Conservation (phyloP, 2,329 filamentous ascomycete species). For the Alternaria burnsii region DNA sequence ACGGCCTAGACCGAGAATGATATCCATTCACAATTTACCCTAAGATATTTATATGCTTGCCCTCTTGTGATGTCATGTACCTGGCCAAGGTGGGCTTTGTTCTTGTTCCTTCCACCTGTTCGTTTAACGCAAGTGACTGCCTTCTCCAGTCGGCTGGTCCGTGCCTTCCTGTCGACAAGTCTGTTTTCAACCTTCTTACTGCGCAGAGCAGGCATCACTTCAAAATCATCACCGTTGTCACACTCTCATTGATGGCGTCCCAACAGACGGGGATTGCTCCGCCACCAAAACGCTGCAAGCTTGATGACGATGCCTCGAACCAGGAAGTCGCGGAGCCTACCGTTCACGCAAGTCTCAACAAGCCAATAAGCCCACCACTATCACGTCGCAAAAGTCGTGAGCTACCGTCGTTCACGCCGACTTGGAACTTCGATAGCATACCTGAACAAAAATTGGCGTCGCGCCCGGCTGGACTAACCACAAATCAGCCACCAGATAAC, state of each 20-base stretch:
- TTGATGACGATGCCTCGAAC: conserved; percentile 17
- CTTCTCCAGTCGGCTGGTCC: conserved; percentile 6
- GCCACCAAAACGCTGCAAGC: conserved; percentile 40
- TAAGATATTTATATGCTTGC: background rate
- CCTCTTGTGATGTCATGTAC: background rate
- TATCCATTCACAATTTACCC: conserved; percentile 19
- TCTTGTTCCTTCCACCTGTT: background rate
- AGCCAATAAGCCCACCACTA: conserved; percentile 43
- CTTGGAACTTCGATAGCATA: conserved; percentile 29
- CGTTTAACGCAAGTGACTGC: conserved; percentile 7
- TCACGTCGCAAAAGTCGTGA: conserved; percentile 21
- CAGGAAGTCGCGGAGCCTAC: conserved; percentile 8
- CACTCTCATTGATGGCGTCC: conserved; percentile 16
- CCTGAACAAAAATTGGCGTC: conserved; percentile 17
- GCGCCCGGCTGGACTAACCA: background rate
- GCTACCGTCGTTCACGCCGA: conserved; percentile 6
- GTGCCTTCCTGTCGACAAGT: conserved; percentile 7
- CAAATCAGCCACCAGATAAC: background rate
- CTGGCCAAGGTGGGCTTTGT: background rate
- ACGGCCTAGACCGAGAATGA: conserved; percentile 32
- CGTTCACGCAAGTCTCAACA: conserved; percentile 21
- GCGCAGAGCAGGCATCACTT: background rate
- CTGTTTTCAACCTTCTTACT: background rate
- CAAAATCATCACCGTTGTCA: background rate
- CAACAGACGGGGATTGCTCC: conserved; percentile 15